Percentiles rank a stretch among this genome's conserved stretches.
These are phyloP conservation scores for Raffaelea deltoideospora DNA, from an alignment of 2,329 filamentous ascomycete species.

Conservation along the genomic window DNA sequence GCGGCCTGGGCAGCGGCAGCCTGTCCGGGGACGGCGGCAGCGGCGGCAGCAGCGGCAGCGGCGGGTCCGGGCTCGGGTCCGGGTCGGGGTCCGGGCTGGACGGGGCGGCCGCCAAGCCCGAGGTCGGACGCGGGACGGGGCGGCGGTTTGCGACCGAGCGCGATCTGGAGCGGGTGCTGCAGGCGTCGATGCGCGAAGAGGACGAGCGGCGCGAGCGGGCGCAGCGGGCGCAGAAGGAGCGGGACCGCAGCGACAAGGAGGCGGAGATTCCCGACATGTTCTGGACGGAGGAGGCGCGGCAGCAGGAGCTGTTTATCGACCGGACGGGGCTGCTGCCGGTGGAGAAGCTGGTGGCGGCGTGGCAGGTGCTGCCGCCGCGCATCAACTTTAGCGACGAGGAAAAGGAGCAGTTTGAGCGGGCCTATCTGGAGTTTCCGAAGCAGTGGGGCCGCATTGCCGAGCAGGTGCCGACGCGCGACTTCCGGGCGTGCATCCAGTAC, in stretches of 20 bases:
- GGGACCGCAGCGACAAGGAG: constrained; percentile 62
- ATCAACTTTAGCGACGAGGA: constrained; percentile 66
- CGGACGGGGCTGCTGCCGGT: constrained; percentile 48
- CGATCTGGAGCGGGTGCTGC: constrained; percentile 55
- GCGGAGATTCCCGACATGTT: constrained; percentile 59
- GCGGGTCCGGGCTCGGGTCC: constrained; percentile 40
- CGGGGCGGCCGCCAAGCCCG: constrained; percentile 38
- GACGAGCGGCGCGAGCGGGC: constrained; percentile 57
- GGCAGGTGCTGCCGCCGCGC: constrained; percentile 56
- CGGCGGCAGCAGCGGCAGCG: constrained; percentile 25
- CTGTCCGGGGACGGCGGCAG: constrained; percentile 7
- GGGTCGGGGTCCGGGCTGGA: constrained; percentile 30
- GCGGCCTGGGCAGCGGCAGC: constrained; percentile 17
- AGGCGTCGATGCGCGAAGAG: constrained; percentile 56
- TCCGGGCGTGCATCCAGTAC: constrained; percentile 70
- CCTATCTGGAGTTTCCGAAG: constrained; percentile 63
- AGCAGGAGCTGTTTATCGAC: constrained; percentile 46
- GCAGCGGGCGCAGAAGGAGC: constrained; percentile 46
- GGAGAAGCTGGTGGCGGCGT: constrained; percentile 51
- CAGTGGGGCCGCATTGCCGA: constrained; percentile 70
- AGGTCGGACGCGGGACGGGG: constrained; percentile 36
- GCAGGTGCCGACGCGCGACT: constrained; percentile 50
- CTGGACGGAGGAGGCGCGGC: constrained; percentile 43
- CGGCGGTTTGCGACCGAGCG: constrained; percentile 55
- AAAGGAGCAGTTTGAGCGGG: constrained; percentile 53